phyloP scores from a whole-genome alignment of 805 yeast species.

The Lipomyces anomalus region DNA sequence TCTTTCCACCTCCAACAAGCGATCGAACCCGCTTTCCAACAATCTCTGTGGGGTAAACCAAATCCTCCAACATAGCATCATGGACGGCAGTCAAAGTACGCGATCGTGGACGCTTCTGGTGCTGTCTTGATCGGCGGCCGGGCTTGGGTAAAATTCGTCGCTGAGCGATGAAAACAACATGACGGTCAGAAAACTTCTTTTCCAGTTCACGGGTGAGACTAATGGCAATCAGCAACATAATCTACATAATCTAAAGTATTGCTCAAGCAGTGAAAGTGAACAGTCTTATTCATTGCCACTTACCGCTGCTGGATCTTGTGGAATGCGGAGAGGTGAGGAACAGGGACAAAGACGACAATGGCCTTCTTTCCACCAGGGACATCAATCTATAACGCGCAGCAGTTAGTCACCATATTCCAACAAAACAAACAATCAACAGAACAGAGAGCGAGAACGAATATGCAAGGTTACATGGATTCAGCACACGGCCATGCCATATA shows the following conservation, averaged over 20 bases:
- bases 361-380: constrained; percentile 99
- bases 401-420: too few species aligned
- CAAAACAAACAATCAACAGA: constrained; percentile 1
- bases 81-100: constrained; percentile 98
- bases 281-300: constrained; percentile 1
- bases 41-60: constrained; percentile 99
- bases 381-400: constrained; percentile 52
- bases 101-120: constrained; percentile 99
- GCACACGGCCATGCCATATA: too few species aligned
- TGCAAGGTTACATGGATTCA: neutral
- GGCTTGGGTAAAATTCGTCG: constrained; percentile 99
- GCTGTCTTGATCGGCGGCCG: constrained; percentile 86
- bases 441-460: neutral
- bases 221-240: constrained; percentile 31
- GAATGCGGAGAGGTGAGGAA: constrained; percentile 84
- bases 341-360: constrained; percentile 96
- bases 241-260: too few species aligned
- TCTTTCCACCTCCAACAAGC: constrained; percentile 97
- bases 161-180: constrained; percentile 98
- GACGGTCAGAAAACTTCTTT: constrained; percentile 99
- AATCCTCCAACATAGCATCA: constrained; percentile 97
- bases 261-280: neutral
- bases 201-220: constrained; percentile 98
- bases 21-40: constrained; percentile 98
- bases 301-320: constrained; percentile 81